Percentiles rank a stretch among this genome's conserved stretches.
Conservation (phyloP, 1,284 basidiomycete species). For the Leccinum huronense region DNA sequence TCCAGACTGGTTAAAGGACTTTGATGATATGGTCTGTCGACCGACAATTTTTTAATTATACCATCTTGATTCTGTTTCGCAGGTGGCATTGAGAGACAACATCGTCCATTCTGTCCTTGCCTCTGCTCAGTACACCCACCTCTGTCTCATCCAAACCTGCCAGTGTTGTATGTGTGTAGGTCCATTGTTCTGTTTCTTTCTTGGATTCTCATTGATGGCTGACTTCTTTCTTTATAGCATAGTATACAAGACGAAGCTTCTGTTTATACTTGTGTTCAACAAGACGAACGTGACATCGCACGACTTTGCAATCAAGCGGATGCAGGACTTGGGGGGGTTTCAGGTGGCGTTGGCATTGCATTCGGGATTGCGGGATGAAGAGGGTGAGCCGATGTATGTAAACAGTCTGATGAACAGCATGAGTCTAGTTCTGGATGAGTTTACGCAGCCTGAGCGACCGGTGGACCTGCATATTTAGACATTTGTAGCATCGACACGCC, state of each 20-base stretch:
- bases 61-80: slow-evolving; percentile 7
- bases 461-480: too few species aligned
- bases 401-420: slow-evolving; percentile 99
- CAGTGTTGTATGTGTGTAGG: slow-evolving; percentile 99
- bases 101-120: slow-evolving; percentile 33
- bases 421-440: slow-evolving; percentile 97
- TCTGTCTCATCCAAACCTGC: slow-evolving; percentile 34
- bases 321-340: slow-evolving; percentile 94
- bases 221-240: slow-evolving; percentile 57
- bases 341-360: slow-evolving; percentile 71
- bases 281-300: slow-evolving; percentile 93
- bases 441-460: slow-evolving; percentile 38
- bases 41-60: not conserved
- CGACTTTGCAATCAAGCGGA: slow-evolving; percentile 95
- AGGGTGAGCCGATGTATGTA: slow-evolving; percentile 96
- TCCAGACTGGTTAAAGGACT: slow-evolving; percentile 41
- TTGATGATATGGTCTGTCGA: slow-evolving; percentile 49
- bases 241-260: slow-evolving; percentile 96
- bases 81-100: slow-evolving; percentile 44
- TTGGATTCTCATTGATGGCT: slow-evolving; percentile 1
- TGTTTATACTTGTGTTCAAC: slow-evolving; percentile 98
- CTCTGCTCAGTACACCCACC: slow-evolving; percentile 39
- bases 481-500: too few species aligned
- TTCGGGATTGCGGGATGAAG: slow-evolving; percentile 65
- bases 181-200: slow-evolving; percentile 35